Evolutionary conservation across 2,329 filamentous ascomycete genomes (phyloP).

Genomic region (Verticillium zaregamsianum): DNA sequence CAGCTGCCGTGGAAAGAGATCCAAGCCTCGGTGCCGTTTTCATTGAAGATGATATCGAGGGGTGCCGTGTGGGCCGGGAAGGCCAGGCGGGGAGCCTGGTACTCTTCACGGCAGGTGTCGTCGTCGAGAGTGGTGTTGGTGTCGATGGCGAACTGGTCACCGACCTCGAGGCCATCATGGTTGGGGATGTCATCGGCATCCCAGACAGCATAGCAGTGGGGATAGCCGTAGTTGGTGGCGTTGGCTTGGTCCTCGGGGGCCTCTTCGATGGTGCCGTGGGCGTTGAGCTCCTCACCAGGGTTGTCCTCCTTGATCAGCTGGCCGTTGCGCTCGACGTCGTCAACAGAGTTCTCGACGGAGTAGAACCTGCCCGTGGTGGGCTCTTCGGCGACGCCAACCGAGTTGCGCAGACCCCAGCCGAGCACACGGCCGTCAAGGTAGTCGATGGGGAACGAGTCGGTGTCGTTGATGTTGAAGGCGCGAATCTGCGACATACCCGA

Average conservation of each 20-base stretch:
- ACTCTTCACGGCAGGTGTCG: constrained; percentile 36
- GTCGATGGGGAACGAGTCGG: constrained; percentile 29
- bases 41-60: constrained; percentile 65
- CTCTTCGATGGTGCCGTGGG: constrained; percentile 54
- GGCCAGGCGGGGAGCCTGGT: constrained; percentile 49
- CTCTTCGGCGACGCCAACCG: constrained; percentile 66
- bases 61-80: constrained; percentile 66
- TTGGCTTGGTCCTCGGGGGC: constrained; percentile 26
- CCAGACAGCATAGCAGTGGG: constrained; percentile 57
- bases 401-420: constrained; percentile 70
- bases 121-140: constrained; percentile 34
- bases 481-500: constrained; percentile 66
- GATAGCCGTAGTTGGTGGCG: constrained; percentile 21
- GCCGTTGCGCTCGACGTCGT: constrained; percentile 54
- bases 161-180: constrained; percentile 34
- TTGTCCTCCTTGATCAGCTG: constrained; percentile 64
- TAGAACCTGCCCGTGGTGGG: constrained; percentile 47
- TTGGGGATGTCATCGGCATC: constrained; percentile 40
- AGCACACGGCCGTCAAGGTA: constrained; percentile 44
- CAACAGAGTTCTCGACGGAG: constrained; percentile 67
- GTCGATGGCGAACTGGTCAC: constrained; percentile 44
- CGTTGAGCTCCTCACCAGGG: constrained; percentile 72
- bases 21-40: constrained; percentile 54
- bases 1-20: constrained; percentile 71
- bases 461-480: constrained; percentile 41